Evolutionary conservation across 352 stramenopile genomes (phyloP).

Genomic region (Pythium chondricola): DNA sequence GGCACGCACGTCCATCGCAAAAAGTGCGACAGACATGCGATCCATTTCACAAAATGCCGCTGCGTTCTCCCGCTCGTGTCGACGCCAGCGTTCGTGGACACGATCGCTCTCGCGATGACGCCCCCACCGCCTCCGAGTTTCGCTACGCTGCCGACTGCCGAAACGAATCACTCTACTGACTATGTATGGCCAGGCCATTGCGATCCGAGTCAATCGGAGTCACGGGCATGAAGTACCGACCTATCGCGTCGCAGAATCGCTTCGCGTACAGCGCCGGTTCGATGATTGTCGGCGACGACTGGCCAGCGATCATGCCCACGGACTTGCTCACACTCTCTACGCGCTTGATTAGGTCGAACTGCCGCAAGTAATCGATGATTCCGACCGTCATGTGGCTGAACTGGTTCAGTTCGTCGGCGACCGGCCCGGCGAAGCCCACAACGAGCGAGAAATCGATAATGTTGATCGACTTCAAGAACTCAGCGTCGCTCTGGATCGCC

Average conservation of each 20-base stretch:
- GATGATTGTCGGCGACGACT: constrained; percentile 97
- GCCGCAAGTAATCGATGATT: constrained; percentile 99
- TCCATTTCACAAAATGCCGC: constrained; percentile 49
- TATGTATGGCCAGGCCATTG: constrained; percentile 11
- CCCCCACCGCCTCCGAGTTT: constrained; percentile 11
- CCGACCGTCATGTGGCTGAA: constrained; percentile 90
- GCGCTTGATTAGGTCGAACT: constrained; percentile 98
- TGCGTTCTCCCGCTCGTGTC: constrained; percentile 54
- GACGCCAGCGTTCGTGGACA: constrained; percentile 46
- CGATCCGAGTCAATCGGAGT: constrained; percentile 63
- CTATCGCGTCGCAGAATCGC: constrained; percentile 93
- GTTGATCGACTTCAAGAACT: constrained; percentile 97
- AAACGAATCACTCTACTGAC: not conserved
- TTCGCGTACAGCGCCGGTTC: constrained; percentile 95
- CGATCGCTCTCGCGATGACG: constrained; percentile 34
- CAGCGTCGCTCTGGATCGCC: constrained; percentile 95
- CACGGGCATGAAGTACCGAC: constrained; percentile 97
- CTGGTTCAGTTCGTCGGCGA: constrained; percentile 22
- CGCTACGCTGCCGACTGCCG: not conserved
- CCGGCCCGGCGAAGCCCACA: constrained; percentile 79
- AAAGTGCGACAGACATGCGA: constrained; percentile 47
- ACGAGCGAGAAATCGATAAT: constrained; percentile 99
- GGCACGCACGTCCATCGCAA: constrained; percentile 45
- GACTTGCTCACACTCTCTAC: constrained; percentile 98
- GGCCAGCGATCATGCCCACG: constrained; percentile 97